Conservation (phyloP, 2,329 filamentous ascomycete genomes). For the Acarospora socialis region DNA sequence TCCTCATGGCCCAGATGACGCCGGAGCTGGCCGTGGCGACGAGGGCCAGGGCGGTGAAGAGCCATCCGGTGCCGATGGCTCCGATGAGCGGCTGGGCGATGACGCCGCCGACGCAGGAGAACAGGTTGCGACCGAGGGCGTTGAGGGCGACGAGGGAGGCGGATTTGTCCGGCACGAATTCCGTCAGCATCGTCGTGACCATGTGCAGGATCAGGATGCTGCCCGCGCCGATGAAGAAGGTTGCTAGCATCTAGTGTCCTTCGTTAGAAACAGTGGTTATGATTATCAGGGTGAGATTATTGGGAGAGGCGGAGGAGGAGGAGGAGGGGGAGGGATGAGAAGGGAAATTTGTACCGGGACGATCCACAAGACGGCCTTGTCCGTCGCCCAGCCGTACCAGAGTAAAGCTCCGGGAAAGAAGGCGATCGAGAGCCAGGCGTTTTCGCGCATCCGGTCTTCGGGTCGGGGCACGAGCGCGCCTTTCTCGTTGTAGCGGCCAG, state of each 20-base stretch:
- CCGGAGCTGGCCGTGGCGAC: constrained; percentile 44
- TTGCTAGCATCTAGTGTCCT: constrained; percentile 1
- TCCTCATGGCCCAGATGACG: constrained; percentile 46
- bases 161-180: constrained; percentile 1
- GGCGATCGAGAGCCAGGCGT: constrained; percentile 23
- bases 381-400: constrained; percentile 26
- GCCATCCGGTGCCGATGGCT: constrained; percentile 60
- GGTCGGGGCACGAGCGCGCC: constrained; percentile 24
- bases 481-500: constrained; percentile 21
- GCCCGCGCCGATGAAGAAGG: constrained; percentile 3
- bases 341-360: constrained; percentile 8
- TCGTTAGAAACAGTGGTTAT: too few species aligned
- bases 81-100: constrained; percentile 56
- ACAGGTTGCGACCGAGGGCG: constrained; percentile 17
- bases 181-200: constrained; percentile 5
- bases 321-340: background rate
- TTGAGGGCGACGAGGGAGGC: constrained; percentile 5
- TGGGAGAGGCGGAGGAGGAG: background rate
- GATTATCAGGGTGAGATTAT: too few species aligned
- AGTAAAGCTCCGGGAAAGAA: constrained; percentile 23
- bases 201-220: constrained; percentile 3
- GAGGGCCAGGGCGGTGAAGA: constrained; percentile 50
- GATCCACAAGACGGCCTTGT: constrained; percentile 19
- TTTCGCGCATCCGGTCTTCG: constrained; percentile 27
- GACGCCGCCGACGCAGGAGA: constrained; percentile 56